A percentile compares a stretch with the other conserved stretches of the same genome.
Evolutionary conservation across 192 early-diverging fungal species (phyloP).

Genomic region (Coemansia sp.): DNA sequence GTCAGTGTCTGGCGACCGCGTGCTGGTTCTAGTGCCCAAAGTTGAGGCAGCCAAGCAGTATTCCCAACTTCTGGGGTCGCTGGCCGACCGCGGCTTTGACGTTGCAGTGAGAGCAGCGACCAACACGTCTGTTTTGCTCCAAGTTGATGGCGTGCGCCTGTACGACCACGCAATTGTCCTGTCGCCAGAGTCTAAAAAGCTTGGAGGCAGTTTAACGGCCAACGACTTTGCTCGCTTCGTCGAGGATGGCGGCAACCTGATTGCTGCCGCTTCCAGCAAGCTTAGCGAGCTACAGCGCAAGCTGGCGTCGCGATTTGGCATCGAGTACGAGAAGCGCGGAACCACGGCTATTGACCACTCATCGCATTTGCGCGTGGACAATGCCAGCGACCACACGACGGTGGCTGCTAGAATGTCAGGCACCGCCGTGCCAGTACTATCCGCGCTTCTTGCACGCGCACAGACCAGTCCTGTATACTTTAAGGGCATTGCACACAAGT

Average conservation of each 20-base stretch:
- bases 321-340: conserved; percentile 73
- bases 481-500: conserved; percentile 72
- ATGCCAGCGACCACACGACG: conserved; percentile 53
- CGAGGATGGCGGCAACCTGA: conserved; percentile 84
- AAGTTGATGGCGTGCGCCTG: conserved; percentile 55
- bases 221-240: conserved; percentile 76
- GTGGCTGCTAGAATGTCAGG: conserved; percentile 53
- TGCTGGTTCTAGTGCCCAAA: conserved; percentile 67
- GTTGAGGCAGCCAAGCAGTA: conserved; percentile 28
- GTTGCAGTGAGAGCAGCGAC: conserved; percentile 55
- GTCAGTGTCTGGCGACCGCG: conserved; percentile 61
- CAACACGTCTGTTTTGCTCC: conserved; percentile 54
- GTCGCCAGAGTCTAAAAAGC: conserved; percentile 67
- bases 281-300: conserved; percentile 68
- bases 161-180: conserved; percentile 84
- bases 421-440: conserved; percentile 37
- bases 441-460: not conserved
- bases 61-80: conserved; percentile 54
- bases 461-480: conserved; percentile 50
- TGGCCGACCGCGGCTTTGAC: conserved; percentile 50
- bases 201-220: conserved; percentile 51
- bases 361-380: conserved; percentile 44
- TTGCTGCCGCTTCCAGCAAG: conserved; percentile 66
- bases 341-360: conserved; percentile 72
- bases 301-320: conserved; percentile 84